Base-by-base conservation (phyloP, 2,329 filamentous ascomycete species). In the Alternaria metachromatica region DNA sequence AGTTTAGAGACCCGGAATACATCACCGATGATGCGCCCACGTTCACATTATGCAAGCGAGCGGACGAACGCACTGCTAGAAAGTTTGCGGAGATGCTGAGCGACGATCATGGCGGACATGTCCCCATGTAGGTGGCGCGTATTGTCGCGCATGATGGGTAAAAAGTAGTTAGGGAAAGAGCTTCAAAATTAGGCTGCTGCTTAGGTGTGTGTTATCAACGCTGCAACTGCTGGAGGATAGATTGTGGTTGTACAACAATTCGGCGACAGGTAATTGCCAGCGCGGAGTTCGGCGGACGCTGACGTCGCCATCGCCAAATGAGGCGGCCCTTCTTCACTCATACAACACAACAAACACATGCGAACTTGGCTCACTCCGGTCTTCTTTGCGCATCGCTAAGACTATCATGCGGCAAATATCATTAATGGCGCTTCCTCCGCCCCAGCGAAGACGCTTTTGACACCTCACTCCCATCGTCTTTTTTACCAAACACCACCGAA, bases 1-100 rank as follows among this genome's bases (percentile, higher is more conserved):
- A 37, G 33, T 2, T 2, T 2, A 37, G 33, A 2, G 33, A 37
- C 15, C 1, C 33, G 2, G 2, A 37, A 2, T 4, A 0, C 33
- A 41, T 41, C 33, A 41, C 33, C 33, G 1, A 4, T n/a, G 33
- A 1, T 41, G 33, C 10, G 33, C 1, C 33, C 1, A 41, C 33
- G 0, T 41, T 41, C 33, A 18, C 37, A 41, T 41, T 0, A 18
- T 41, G 37, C 37, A 41, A 41, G 37, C 1, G 0, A 1, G 37
- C 37, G 37, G 37, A 41, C 1, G 37, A 41, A 41, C 37, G 0
- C 37, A 0, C 0, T 41, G 37, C 37, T 41, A 41, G 37, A 41
- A 41, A 18, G 37, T 41, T 18, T 41, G 37, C 37, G 1, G 37
- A 41, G 37, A 18, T 41, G 37, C 37, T 41, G 37, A 41, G 0